A percentile compares a stretch with the other conserved stretches of the same genome.
phyloP scores from a whole-genome alignment of 495 filamentous ascomycete species.

The Tirmania nivea region DNA sequence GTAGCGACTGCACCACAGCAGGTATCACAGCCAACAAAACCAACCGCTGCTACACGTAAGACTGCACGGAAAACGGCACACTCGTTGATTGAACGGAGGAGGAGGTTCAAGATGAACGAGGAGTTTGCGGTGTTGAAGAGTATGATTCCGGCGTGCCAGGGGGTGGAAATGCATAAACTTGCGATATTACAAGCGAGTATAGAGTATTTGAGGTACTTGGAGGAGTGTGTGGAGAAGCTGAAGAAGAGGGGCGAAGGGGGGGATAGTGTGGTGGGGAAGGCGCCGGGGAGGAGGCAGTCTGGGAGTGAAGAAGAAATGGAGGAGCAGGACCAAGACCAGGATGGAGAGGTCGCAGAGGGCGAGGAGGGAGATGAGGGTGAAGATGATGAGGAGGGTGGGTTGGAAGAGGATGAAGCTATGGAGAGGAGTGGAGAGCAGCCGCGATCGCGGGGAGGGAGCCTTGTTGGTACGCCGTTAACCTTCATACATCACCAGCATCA shows the following conservation, averaged over 20 bases:
- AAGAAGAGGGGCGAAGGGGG: slow-evolving; percentile 35
- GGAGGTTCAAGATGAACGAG: slow-evolving; percentile 96
- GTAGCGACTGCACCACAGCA: slow-evolving; percentile 13
- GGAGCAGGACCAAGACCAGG: slow-evolving; percentile 7
- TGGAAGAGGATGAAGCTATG: not conserved
- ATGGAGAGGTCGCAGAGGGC: slow-evolving; percentile 2
- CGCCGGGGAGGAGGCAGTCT: slow-evolving; percentile 3
- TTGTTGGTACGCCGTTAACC: not conserved
- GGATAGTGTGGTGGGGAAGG: not conserved
- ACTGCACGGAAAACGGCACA: slow-evolving; percentile 93
- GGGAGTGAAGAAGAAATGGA: slow-evolving; percentile 20
- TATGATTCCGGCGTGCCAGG: slow-evolving; percentile 83
- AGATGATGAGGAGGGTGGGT: not conserved
- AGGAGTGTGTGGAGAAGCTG: slow-evolving; percentile 66
- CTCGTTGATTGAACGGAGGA: slow-evolving; percentile 73
- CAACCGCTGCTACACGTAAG: slow-evolving; percentile 34
- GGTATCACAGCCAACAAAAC: slow-evolving; percentile 21
- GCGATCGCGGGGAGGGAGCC: not conserved
- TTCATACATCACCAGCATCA: slow-evolving; percentile 2
- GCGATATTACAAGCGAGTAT: slow-evolving; percentile 94
- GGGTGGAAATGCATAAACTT: slow-evolving; percentile 94
- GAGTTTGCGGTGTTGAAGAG: slow-evolving; percentile 85
- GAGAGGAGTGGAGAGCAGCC: not conserved
- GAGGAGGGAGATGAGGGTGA: not conserved
- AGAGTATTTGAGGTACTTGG: slow-evolving; percentile 86